Base-by-base conservation (phyloP, 2,329 filamentous ascomycete genomes). In the Hymenoscyphus fructigenus region DNA sequence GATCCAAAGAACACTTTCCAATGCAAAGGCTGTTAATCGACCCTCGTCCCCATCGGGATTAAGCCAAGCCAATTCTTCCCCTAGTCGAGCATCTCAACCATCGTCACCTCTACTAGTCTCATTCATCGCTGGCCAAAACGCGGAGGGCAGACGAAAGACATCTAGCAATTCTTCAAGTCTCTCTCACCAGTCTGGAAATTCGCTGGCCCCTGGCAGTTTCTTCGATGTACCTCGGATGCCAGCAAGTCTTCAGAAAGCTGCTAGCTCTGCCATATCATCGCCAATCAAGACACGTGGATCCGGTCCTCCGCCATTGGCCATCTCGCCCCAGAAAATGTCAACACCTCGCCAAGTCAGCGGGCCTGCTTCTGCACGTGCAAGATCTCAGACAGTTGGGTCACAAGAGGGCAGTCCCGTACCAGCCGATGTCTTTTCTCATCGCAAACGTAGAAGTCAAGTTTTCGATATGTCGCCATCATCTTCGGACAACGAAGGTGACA, bases 391-490 rank as follows among this genome's bases (percentile, higher is more conserved):
- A 0, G 90, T 98, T 44, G 94, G 94, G 9, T 98, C 95, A 14
- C 92, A 97, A 76, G 95, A 98, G 72, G 92, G 91, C 32, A 96
- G 95, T 69, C 85, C 89, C 6, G 80, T 86, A 7, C 82, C 89
- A 1, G 87, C 90, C 62, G 85, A 91, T 64, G 79, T 82, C 14
- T 86, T 90, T 55, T 82, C 85, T 9, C 93, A 97, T 74, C 88
- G 93, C 72, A 97, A 97, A 76, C 89, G 95, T 47, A 87, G 93
- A 71, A 98, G 94, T 75, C 95, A 97, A 73, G 90, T 97, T 2
- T 92, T 98, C 72, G 94, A 98, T 76, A 91, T 97, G 79, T 99
- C 95, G 2, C 95, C 95, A 2, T 98, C 95, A 0, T 98, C 94
- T 0, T 99, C 95, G 0, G 95, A 99, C 75, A 99, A 96, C 66